phyloP scores from a whole-genome alignment of 208 protist genomes.

The Zelonia costaricensis region DNA sequence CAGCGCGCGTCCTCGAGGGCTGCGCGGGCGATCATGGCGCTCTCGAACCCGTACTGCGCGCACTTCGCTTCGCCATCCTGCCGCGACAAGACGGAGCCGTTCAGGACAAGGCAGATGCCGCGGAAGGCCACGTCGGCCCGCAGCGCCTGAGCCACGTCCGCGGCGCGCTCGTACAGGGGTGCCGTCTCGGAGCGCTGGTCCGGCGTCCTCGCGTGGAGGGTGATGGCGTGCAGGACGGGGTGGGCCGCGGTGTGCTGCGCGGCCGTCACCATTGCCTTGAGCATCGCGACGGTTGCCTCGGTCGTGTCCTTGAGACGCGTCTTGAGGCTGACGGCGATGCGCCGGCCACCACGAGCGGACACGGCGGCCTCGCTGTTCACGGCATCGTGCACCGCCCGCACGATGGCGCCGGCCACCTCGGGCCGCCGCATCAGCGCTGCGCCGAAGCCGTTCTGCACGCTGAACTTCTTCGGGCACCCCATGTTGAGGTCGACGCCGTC shows the following conservation, averaged over 20 bases:
- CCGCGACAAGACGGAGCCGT: constrained; percentile 58
- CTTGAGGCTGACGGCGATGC: constrained; percentile 79
- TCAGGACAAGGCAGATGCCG: constrained; percentile 72
- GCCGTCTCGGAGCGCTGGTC: constrained; percentile 60
- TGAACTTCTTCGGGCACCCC: constrained; percentile 98
- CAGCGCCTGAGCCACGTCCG: constrained; percentile 44
- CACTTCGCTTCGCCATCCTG: constrained; percentile 45
- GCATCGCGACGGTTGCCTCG: constrained; percentile 67
- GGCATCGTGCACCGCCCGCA: constrained; percentile 56
- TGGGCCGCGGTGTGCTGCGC: constrained; percentile 38
- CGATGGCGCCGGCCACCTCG: constrained; percentile 59
- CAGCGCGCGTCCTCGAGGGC: constrained; percentile 93
- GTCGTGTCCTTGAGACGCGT: constrained; percentile 56
- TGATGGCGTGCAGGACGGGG: constrained; percentile 75
- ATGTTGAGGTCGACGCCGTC: constrained; percentile 98
- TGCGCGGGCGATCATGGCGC: constrained; percentile 95
- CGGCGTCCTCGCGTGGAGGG: constrained; percentile 78
- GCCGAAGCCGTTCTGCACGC: constrained; percentile 96
- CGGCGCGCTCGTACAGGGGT: constrained; percentile 60
- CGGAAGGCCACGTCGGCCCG: constrained; percentile 23
- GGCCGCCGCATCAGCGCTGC: constrained; percentile 90
- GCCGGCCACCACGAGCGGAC: constrained; percentile 19
- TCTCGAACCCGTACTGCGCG: constrained; percentile 69
- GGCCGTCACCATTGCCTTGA: constrained; percentile 49
- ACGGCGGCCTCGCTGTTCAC: constrained; percentile 27